A percentile compares a stretch with the other conserved stretches of the same genome.
These are phyloP conservation scores for Colletotrichum sp. DNA, from an alignment of 2,329 filamentous ascomycete species.

Conservation along the genomic window DNA sequence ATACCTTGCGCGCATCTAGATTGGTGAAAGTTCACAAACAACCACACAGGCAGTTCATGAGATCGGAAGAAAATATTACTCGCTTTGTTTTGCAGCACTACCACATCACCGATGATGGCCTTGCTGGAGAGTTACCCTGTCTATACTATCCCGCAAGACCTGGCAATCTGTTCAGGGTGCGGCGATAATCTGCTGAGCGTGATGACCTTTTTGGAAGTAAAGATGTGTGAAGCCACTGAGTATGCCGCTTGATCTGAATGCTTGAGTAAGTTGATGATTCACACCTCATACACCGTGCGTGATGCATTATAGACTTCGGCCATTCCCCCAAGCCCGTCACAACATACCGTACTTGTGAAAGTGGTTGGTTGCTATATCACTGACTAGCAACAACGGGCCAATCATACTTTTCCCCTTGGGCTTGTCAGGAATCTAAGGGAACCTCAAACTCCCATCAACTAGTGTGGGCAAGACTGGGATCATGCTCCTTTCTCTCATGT, in stretches of 20 bases:
- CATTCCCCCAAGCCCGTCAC: not conserved
- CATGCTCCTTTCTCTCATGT: not conserved
- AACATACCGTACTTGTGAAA: not conserved
- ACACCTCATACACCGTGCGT: not conserved
- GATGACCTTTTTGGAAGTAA: not conserved
- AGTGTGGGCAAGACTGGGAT: not conserved
- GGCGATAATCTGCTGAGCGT: not conserved
- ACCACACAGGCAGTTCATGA: not conserved
- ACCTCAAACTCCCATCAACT: not conserved
- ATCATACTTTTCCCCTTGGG: no score
- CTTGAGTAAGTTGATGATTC: not conserved
- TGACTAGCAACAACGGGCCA: not conserved
- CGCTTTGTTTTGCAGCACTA: not conserved
- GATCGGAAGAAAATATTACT: not conserved
- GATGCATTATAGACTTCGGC: not conserved
- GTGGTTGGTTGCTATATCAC: not conserved
- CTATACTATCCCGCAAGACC: not conserved
- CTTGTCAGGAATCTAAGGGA: not conserved
- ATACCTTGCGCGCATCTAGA: not conserved
- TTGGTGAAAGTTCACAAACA: not conserved
- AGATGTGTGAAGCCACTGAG: not conserved
- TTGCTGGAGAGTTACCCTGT: not conserved
- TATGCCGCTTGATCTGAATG: not conserved
- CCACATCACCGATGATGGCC: not conserved
- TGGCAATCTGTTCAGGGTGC: not conserved